Conservation (phyloP, 2,329 filamentous ascomycete species). For the Malbranchea zuffiana region DNA sequence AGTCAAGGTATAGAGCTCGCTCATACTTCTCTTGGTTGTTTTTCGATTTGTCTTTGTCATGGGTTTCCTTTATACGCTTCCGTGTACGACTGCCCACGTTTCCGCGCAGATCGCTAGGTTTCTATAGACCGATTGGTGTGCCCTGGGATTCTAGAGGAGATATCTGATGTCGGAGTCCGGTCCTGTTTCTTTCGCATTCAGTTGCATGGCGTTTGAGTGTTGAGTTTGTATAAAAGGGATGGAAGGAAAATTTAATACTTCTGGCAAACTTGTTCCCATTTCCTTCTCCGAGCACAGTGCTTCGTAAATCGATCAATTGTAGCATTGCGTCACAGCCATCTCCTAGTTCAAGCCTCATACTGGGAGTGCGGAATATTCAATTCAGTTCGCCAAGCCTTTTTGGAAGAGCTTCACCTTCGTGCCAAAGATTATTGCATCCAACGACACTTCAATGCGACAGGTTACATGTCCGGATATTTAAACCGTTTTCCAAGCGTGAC, state of each 20-base stretch:
- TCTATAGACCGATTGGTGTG: constrained; percentile 6
- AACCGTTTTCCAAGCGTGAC: constrained; percentile 5
- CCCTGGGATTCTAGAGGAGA: constrained; percentile 17
- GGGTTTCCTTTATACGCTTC: constrained; percentile 14
- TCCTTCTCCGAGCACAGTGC: too few relatives aligned
- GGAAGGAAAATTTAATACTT: constrained; percentile 7
- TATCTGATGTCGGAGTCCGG: constrained; percentile 5
- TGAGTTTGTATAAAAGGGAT: constrained; percentile 11
- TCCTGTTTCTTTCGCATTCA: neutral
- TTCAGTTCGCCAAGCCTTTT: too few relatives aligned
- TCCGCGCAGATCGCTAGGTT: constrained; percentile 1
- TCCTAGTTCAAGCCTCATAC: too few relatives aligned
- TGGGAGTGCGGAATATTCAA: too few relatives aligned
- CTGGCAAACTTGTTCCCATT: too few relatives aligned
- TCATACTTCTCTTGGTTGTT: constrained; percentile 17
- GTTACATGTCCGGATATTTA: constrained; percentile 8
- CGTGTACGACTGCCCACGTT: constrained; percentile 19
- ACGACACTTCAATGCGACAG: too few relatives aligned
- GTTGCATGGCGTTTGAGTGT: constrained; percentile 10
- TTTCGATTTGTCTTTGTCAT: constrained; percentile 3
- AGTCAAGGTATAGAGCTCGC: constrained; percentile 39
- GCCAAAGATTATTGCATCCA: too few relatives aligned
- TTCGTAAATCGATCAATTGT: too few relatives aligned
- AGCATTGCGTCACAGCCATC: too few relatives aligned
- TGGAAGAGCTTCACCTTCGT: too few relatives aligned